These are phyloP conservation scores for Saccharum officinarum DNA, from an alignment of 176 grass and related monocot genomes.

Conservation along the genomic window DNA sequence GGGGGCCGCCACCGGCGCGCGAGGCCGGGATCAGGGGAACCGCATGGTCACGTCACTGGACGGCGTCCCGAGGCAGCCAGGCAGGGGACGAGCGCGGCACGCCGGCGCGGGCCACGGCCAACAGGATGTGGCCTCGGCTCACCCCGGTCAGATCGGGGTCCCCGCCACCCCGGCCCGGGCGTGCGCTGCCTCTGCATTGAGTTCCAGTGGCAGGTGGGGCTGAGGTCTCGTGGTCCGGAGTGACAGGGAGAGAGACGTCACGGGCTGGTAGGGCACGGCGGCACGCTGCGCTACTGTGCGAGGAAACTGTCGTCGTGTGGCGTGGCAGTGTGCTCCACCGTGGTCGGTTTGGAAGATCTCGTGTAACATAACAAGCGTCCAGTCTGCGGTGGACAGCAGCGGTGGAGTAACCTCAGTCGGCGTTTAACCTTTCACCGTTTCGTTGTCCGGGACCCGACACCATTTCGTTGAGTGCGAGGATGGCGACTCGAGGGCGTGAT, in stretches of 20 bases:
- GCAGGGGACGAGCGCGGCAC: not conserved
- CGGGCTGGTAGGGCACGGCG: not conserved
- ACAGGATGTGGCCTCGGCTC: not conserved
- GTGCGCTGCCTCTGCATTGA: slow-evolving; percentile 4
- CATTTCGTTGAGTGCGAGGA: not conserved
- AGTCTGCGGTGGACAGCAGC: too few species aligned
- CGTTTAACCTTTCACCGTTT: not conserved
- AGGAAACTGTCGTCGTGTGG: not conserved
- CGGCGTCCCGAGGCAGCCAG: not conserved
- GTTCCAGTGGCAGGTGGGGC: not conserved
- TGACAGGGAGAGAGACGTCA: slow-evolving; percentile 9
- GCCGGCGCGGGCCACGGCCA: not conserved
- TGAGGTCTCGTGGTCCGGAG: not conserved
- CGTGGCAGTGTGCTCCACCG: not conserved
- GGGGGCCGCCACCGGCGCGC: not conserved
- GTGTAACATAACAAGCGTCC: too few species aligned
- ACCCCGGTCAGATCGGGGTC: not conserved
- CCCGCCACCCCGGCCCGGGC: not conserved
- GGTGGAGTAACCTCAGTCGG: too few species aligned
- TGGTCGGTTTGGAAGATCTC: too few species aligned
- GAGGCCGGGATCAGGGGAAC: not conserved
- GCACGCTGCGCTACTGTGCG: not conserved
- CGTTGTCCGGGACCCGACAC: not conserved
- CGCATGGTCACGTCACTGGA: slow-evolving; percentile 35
- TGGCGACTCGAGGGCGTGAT: too few species aligned